Conservation (phyloP, 2,329 filamentous ascomycete genomes). For the Cladorrhinum sp. region DNA sequence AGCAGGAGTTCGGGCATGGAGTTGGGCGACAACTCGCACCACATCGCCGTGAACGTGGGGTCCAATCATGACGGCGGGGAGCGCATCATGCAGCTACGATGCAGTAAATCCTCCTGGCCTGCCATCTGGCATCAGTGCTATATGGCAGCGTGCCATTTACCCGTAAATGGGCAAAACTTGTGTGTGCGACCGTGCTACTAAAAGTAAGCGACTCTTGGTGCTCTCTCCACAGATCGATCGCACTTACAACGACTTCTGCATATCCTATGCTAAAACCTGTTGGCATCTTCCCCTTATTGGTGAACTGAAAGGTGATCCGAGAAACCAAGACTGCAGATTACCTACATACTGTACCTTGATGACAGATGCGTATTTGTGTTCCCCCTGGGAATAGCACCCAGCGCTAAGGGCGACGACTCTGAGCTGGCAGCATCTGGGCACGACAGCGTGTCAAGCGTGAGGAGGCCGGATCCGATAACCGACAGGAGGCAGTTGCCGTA, state of each 20-base stretch:
- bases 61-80: slow-evolving; percentile 28
- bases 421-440: slow-evolving; percentile 4
- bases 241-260: background rate
- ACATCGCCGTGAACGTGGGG: slow-evolving; percentile 21
- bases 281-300: background rate
- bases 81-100: slow-evolving; percentile 23
- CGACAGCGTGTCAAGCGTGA: slow-evolving; percentile 8
- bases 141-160: slow-evolving; percentile 23
- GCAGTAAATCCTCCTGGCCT: slow-evolving; percentile 15
- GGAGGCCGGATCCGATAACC: background rate
- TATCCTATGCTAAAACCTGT: background rate
- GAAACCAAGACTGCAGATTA: background rate
- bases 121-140: slow-evolving; percentile 29
- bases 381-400: background rate
- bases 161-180: slow-evolving; percentile 13
- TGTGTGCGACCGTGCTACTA: background rate
- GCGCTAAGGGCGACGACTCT: background rate
- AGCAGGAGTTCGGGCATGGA: slow-evolving; percentile 26
- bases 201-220: background rate
- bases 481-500: background rate
- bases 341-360: background rate
- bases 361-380: background rate
- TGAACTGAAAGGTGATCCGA: background rate
- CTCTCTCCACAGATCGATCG: background rate
- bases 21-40: slow-evolving; percentile 28